Evolutionary conservation across 2,329 filamentous ascomycete species (phyloP).

Genomic region (Fusarium sp.): DNA sequence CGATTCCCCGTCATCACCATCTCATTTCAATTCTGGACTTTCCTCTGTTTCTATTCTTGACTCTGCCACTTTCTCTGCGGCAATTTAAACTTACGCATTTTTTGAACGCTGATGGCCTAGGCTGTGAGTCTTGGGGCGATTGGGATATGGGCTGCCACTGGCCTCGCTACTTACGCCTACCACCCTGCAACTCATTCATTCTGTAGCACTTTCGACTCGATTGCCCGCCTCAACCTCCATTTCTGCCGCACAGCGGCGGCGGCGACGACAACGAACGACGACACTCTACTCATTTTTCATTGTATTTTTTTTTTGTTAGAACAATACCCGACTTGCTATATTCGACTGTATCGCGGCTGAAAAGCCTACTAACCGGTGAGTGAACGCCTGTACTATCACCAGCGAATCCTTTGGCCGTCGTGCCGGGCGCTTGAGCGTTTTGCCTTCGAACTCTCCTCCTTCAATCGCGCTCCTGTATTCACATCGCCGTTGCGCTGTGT

Average conservation of each 20-base stretch:
- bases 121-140: slow-evolving; percentile 53
- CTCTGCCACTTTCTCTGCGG: slow-evolving; percentile 23
- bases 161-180: slow-evolving; percentile 50
- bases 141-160: slow-evolving; percentile 55
- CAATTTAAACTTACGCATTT: slow-evolving; percentile 18
- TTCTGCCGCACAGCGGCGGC: slow-evolving; percentile 38
- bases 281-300: background rate
- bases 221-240: slow-evolving; percentile 30
- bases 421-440: slow-evolving; percentile 13
- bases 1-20: slow-evolving; percentile 38
- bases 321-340: slow-evolving; percentile 20
- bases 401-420: slow-evolving; percentile 14
- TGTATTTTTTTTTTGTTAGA: slow-evolving; percentile 1
- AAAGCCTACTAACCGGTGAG: slow-evolving; percentile 40
- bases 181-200: slow-evolving; percentile 47
- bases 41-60: slow-evolving; percentile 36
- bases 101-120: slow-evolving; percentile 52
- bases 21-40: slow-evolving; percentile 37
- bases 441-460: slow-evolving; percentile 16
- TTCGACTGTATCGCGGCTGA: slow-evolving; percentile 29
- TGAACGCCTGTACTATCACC: slow-evolving; percentile 15
- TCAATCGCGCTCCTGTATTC: background rate
- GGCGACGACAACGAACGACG: slow-evolving; percentile 13
- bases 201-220: slow-evolving; percentile 43
- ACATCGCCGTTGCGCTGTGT: background rate